These are phyloP conservation scores for Globomyces pollinis-pini DNA, from an alignment of 192 early-diverging fungal species.

Conservation along the genomic window DNA sequence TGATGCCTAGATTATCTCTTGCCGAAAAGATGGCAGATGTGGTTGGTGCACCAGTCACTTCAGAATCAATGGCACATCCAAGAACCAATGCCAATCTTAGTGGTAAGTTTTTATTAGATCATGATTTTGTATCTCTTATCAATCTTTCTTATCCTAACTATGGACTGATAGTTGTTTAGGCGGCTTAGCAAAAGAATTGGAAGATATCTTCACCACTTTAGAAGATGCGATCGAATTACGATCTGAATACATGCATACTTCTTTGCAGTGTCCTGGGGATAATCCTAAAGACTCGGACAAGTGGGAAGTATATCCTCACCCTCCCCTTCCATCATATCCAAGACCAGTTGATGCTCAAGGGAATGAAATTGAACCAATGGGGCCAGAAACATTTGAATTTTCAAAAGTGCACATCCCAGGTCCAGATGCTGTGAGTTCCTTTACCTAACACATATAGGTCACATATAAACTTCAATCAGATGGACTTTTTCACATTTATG, in stretches of 20 bases:
- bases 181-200: constrained; percentile 55
- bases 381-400: constrained; percentile 30
- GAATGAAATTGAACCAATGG: not conserved
- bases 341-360: constrained; percentile 7
- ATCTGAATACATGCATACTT: constrained; percentile 73
- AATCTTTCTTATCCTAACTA: no score
- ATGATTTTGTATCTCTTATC: constrained; percentile 13
- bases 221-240: constrained; percentile 71
- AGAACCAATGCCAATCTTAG: constrained; percentile 8
- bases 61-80: constrained; percentile 34
- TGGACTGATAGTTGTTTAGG: no score
- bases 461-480: constrained; percentile 41
- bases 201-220: constrained; percentile 52
- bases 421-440: constrained; percentile 8
- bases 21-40: constrained; percentile 47
- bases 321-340: constrained; percentile 64
- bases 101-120: no score
- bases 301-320: constrained; percentile 83
- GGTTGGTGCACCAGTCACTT: constrained; percentile 42
- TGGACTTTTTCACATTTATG: constrained; percentile 59
- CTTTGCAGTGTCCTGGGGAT: constrained; percentile 63
- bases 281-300: constrained; percentile 73
- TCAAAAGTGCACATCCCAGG: constrained; percentile 31
- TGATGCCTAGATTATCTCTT: constrained; percentile 6
- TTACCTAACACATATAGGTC: constrained; percentile 8